Base-by-base conservation (phyloP, 148 eudicot genomes). In the Amaranthus hypochondriacus region DNA sequence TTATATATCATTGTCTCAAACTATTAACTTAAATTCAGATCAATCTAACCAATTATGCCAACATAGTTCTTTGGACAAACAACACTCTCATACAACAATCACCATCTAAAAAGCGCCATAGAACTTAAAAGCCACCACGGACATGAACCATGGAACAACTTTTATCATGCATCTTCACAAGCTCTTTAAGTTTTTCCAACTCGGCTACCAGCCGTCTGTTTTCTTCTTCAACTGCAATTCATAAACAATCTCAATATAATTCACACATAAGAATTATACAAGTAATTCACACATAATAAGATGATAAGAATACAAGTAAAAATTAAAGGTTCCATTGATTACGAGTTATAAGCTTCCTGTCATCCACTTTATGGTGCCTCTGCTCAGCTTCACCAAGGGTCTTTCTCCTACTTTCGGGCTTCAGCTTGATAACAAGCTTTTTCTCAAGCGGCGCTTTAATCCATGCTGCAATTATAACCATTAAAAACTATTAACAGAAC, bases 391-490 rank as follows among this genome's bases (percentile, higher is more conserved):
- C 21, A 67, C 56, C 56, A 67, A 66, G 70, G 54, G 9, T 55
- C 54, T 48, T 54, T 13, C 51, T 56, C 48, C 51, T 67, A 67
- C 9, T 50, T 67, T 4, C 11, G 70, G 49, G 55, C 73, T 55
- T 70, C 73, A 5, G 61, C 61, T 70, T 48, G 64, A 52, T 57
- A 54, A 54, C 74, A 60, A 56, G 74, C 74, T 18, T 71, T 71
- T 43, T 46, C 74, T 71, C 56, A 15, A 58, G 61, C 48, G 73
- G 71, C 57, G 12, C 71, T 5, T 68, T 51, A 68, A 68, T 52
- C 71, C 71, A 68, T 9, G 71, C 71, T 68, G 13, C 71, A 68
- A 14, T 68, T 68, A 68, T 56, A 68, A 68, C 71, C 73, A 54
- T 15, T 0, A 48, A 58, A 47, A 59, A 48, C 53, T 71, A 59